Conservation (phyloP, 2,329 filamentous ascomycete species). For the Clarireedia sp. region DNA sequence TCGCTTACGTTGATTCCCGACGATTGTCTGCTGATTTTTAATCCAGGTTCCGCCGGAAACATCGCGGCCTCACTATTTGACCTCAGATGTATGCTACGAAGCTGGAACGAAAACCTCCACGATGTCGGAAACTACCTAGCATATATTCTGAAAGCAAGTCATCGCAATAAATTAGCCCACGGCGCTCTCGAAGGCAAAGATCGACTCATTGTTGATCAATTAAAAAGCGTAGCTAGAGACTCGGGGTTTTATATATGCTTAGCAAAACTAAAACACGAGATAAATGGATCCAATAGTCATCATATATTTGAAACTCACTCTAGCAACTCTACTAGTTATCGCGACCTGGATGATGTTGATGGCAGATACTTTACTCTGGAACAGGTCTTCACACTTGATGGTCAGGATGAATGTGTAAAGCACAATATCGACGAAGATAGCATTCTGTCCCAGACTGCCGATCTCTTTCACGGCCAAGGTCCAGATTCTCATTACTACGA, state of each 20-base stretch:
- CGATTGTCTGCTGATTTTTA: too few species aligned
- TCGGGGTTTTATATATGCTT: background rate
- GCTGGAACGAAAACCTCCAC: background rate
- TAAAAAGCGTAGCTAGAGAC: background rate
- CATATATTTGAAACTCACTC: too few species aligned
- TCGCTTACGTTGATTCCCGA: too few species aligned
- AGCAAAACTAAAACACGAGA: background rate
- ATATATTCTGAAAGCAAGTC: background rate
- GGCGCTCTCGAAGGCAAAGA: background rate
- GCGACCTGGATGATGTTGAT: background rate
- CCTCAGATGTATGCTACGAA: background rate
- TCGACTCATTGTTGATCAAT: background rate
- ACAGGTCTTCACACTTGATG: too few species aligned
- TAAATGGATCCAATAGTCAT: too few species aligned
- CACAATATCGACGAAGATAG: too few species aligned
- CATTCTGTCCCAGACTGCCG: background rate
- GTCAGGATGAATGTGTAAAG: too few species aligned
- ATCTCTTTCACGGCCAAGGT: background rate
- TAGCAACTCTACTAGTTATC: too few species aligned
- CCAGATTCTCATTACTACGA: background rate
- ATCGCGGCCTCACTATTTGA: background rate
- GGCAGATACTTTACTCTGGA: too few species aligned
- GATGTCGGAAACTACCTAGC: background rate
- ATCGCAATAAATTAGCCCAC: background rate
- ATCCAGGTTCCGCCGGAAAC: background rate